Evolutionary conservation across 2,329 filamentous ascomycete species (phyloP), one percentile per base, ranked within the genome.

Genomic region (Fragosphaeria purpurea): DNA sequence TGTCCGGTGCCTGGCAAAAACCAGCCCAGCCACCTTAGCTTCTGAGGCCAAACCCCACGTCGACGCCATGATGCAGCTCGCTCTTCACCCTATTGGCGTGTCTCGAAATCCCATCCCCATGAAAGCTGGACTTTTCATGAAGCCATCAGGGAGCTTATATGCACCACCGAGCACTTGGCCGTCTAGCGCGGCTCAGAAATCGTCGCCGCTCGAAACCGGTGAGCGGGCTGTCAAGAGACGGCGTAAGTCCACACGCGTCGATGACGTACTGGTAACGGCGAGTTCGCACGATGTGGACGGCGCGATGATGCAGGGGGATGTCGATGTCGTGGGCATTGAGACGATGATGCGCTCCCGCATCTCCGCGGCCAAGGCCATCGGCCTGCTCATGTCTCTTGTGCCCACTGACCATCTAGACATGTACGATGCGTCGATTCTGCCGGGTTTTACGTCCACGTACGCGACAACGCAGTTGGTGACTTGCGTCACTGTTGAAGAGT

Each of bases 231-330:
- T 82, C 2, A 88, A 93, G 67, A 83, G 88, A 56, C 79, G 89
- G 37, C 82, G 89, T 54, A 94, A 89, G 66, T 86, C 86, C 0
- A 82, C 86, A n/a, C 95, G 94, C 70, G 70, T 79, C 22, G 87
- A 93, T 50, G 85, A 90, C 33, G 68, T 76, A 7, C 70, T 77
- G 1, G 70, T 78, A 1, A 69, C 77, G 4, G 77, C 71, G n/a
- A 72, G 85, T n/a, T 80, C 85, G 1, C 93, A 98, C 66, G 95
- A 98, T 65, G 88, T 98, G 13, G 93, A 98, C 64, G 93, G 90
- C 8, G 90, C 95, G 58, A 96, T 98, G 85, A 89, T 98, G 73
- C 87, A 91, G 63, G 93, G 94, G 47, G 94, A 98, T 61, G 84
- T 97, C 44, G 94, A 98, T 62, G 75, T 98, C 41, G 90, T 98